Percentiles rank a stretch among this genome's conserved stretches.
These are phyloP conservation scores for Coniella vitis DNA, from an alignment of 2,329 filamentous ascomycete species.

Conservation along the genomic window DNA sequence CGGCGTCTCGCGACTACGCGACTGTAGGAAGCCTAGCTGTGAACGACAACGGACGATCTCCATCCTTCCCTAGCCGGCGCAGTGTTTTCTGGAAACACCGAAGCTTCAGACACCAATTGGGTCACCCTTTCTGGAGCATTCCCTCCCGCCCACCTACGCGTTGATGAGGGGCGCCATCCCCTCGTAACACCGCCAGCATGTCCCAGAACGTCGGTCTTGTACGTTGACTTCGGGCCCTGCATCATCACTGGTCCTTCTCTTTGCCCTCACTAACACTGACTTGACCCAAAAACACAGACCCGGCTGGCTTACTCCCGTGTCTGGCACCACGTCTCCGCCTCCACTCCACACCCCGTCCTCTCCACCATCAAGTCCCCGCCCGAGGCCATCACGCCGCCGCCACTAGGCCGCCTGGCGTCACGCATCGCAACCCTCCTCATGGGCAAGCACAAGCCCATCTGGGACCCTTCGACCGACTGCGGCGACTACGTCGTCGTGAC, in stretches of 20 bases:
- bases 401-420: conserved; percentile 84
- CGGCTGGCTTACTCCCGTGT: conserved; percentile 91
- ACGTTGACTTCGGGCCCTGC: conserved; percentile 27
- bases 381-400: conserved; percentile 55
- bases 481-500: conserved; percentile 97
- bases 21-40: neutral
- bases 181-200: conserved; percentile 45
- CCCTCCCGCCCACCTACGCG: neutral
- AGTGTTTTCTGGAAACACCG: too few relatives aligned
- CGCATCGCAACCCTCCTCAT: conserved; percentile 83
- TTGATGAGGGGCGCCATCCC: conserved; percentile 25
- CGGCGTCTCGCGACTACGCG: conserved; percentile 2
- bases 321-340: conserved; percentile 85
- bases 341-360: conserved; percentile 54
- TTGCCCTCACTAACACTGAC: neutral
- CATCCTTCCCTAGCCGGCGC: too few relatives aligned
- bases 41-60: neutral
- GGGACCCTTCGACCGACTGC: conserved; percentile 94
- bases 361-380: conserved; percentile 44
- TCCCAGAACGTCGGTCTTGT: conserved; percentile 75
- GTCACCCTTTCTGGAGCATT: neutral
- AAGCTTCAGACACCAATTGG: neutral
- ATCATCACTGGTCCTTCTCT: neutral
- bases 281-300: conserved; percentile 63
- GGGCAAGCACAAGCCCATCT: conserved; percentile 99